phyloP scores from a whole-genome alignment of 2,329 filamentous ascomycete species.

The Neonectria punicea region DNA sequence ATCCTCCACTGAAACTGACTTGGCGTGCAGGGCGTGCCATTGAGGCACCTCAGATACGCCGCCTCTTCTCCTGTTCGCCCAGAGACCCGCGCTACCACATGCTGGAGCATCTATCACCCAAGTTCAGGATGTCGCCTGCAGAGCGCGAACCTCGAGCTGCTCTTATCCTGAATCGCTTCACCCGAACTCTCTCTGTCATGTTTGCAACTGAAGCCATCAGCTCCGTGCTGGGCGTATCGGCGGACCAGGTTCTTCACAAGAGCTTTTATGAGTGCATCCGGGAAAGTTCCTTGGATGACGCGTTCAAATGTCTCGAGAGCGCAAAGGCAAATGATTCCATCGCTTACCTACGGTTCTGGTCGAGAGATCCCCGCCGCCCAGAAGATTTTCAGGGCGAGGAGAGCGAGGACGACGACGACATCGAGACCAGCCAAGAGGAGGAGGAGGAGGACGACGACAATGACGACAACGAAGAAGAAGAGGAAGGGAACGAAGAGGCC shows the following conservation, averaged over 20 bases:
- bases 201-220: slow-evolving; percentile 83
- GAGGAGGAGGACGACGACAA: slow-evolving; percentile 1
- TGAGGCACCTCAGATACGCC: slow-evolving; percentile 81
- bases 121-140: slow-evolving; percentile 73
- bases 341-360: slow-evolving; percentile 88
- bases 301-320: slow-evolving; percentile 81
- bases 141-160: slow-evolving; percentile 84
- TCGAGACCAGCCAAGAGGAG: slow-evolving; percentile 15
- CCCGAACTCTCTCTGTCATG: slow-evolving; percentile 84
- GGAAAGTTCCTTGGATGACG: slow-evolving; percentile 79
- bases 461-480: slow-evolving; percentile 13
- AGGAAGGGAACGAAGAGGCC: not conserved
- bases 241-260: slow-evolving; percentile 75
- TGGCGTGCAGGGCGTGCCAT: slow-evolving; percentile 72
- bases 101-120: slow-evolving; percentile 84
- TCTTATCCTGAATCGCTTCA: slow-evolving; percentile 87
- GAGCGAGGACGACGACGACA: slow-evolving; percentile 57
- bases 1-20: slow-evolving; percentile 22
- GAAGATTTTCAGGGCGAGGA: slow-evolving; percentile 59
- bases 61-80: slow-evolving; percentile 83
- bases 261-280: slow-evolving; percentile 92
- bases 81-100: slow-evolving; percentile 89
- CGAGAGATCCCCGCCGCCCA: slow-evolving; percentile 75
- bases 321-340: slow-evolving; percentile 93
- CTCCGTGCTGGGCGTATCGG: slow-evolving; percentile 78